Base-by-base conservation (phyloP, 2,329 filamentous ascomycete genomes). In the Colletotrichum tanaceti region DNA sequence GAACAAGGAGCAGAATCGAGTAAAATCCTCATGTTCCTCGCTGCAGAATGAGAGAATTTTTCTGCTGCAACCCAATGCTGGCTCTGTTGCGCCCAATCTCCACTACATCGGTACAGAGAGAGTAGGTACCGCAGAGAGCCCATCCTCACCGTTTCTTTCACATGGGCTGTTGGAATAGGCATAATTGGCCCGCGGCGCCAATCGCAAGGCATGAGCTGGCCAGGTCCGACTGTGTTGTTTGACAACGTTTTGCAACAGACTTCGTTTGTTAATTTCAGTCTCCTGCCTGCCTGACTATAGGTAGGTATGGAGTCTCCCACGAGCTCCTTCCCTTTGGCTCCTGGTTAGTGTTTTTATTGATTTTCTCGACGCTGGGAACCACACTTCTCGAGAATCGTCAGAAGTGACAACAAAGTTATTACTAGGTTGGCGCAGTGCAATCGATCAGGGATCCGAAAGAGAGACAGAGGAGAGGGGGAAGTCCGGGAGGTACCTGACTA, bases 111-210 rank as follows among this genome's bases (percentile, higher is more conserved):
- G 18, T 24, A 52, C 22, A 11, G 9, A 14, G 10, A 35, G 22
- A 50, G 49, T 11, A 52, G 28, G 16, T 49, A 16, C 28, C 24
- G n/a, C 50, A 14, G 35, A 28, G 0, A 28, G 6, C 28, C 28
- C 7, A 32, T 39, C 54, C 14, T 68, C 62, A 65, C 62, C 55
- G 62, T 52, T 60, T 52, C 43, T 60, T 65, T 61, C 62, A 66
- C 62, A 61, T 68, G 62, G 44, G 47, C 28, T 14, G 35, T 41
- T 44, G 10, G 39, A 52, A 20, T 32, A 32, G 7, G 28, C 61
- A 52, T 55, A 59, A 55, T 32, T 32, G 9, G 58, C 46, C 54
- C 49, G 32, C 24, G 41, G 43, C 43, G 46, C 46, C 38, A 18
- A 38, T 44, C 16, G 35, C 18, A 39, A 44, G 50, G 41, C 41